Evolutionary conservation across 805 yeast genomes (phyloP).

Genomic region (Nakazawaea wickerhamii): DNA sequence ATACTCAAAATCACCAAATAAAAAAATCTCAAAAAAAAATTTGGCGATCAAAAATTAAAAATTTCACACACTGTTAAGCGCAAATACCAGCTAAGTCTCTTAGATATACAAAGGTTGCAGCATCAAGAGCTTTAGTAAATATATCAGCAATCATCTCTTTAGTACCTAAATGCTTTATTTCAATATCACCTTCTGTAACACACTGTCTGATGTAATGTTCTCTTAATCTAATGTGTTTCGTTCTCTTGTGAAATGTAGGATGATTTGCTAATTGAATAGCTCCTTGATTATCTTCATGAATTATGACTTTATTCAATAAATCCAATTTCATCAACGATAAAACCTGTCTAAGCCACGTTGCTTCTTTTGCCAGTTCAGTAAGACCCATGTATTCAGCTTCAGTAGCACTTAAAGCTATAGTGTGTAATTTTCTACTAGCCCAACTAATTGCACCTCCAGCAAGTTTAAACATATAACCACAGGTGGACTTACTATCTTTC

Average conservation of each 20-base stretch:
- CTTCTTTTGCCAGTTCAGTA: slow-evolving; percentile 13
- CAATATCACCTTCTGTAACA: background rate
- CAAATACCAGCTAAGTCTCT: background rate
- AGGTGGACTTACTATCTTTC: slow-evolving; percentile 14
- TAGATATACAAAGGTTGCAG: background rate
- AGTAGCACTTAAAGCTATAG: slow-evolving; percentile 15
- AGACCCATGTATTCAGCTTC: slow-evolving; percentile 17
- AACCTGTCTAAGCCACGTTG: slow-evolving; percentile 12
- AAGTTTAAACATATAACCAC: slow-evolving; percentile 3
- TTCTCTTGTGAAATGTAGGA: background rate
- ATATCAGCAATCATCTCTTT: background rate
- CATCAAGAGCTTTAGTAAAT: background rate
- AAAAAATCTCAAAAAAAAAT: no score
- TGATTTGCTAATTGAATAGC: background rate
- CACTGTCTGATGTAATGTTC: no score
- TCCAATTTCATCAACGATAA: no score
- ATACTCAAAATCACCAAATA: no score
- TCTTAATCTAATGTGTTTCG: background rate
- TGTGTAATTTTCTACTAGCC: slow-evolving; percentile 16
- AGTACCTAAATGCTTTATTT: background rate
- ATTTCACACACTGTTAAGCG: no score
- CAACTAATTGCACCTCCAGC: slow-evolving; percentile 16
- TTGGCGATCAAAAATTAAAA: no score
- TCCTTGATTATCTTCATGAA: slow-evolving; percentile 10
- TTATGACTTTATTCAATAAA: slow-evolving; percentile 8